Evolutionary conservation across 2,329 filamentous ascomycete genomes (phyloP).

Genomic region (Penicillium sp.): DNA sequence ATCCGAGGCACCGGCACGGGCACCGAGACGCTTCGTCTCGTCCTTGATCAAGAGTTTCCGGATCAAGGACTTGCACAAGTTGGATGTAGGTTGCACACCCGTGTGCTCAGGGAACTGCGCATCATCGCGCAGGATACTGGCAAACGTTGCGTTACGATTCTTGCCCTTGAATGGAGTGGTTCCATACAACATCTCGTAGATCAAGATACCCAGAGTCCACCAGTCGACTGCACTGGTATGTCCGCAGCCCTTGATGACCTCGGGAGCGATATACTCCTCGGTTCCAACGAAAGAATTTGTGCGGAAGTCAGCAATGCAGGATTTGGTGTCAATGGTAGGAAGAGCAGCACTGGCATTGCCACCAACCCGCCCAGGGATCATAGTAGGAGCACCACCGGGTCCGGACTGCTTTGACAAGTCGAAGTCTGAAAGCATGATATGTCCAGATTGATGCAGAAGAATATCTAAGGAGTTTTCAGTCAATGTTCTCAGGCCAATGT

Average conservation of each 20-base stretch:
- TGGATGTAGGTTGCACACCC: conserved; percentile 80
- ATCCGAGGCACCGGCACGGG: conserved; percentile 90
- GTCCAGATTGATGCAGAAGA: conserved; percentile 94
- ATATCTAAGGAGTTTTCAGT: conserved; percentile 63
- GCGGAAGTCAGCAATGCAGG: conserved; percentile 95
- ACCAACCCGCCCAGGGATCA: conserved; percentile 87
- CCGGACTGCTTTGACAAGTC: conserved; percentile 98
- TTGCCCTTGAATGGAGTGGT: conserved; percentile 99
- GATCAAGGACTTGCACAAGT: conserved; percentile 93
- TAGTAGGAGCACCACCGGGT: conserved; percentile 89
- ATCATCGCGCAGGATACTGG: conserved; percentile 93
- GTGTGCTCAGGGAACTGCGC: conserved; percentile 92
- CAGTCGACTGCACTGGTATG: conserved; percentile 98
- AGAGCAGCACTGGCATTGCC: conserved; percentile 78
- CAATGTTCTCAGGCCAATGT: background rate
- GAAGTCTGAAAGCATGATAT: conserved; percentile 99
- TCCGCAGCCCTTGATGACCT: conserved; percentile 97
- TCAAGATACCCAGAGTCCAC: conserved; percentile 97
- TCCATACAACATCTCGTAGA: conserved; percentile 98
- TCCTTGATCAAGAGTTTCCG: conserved; percentile 97
- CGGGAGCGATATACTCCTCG: conserved; percentile 97
- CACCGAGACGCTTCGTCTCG: conserved; percentile 87
- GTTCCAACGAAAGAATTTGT: conserved; percentile 99
- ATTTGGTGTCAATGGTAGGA: conserved; percentile 97
- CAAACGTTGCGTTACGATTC: conserved; percentile 96